Base-by-base conservation (phyloP, 179 eudicot species). In the Spergularia azorica region DNA sequence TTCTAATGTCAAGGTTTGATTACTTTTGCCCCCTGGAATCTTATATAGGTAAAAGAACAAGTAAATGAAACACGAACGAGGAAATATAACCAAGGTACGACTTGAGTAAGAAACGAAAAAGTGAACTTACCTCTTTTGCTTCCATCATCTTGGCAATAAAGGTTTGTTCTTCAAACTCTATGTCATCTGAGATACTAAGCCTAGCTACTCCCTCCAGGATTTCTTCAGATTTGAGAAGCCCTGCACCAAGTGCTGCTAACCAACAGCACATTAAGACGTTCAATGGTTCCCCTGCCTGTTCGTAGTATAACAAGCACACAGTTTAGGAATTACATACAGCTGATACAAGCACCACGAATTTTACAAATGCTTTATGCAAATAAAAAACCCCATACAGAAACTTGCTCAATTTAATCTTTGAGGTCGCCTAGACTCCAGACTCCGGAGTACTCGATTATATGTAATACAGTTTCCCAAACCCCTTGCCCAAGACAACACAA, bases 221-320 rank as follows among this genome's bases (percentile, higher is more conserved):
- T 79, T 95, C 98, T 85, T 95, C 98, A 13, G 98, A 91, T 83
- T 93, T 95, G 26, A 95, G 95, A 79, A 95, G 85, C 51, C 97
- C 98, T 17, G 95, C 98, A 62, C 98, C 98, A 69, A 95, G 84
- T 56, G 98, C 97, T 26, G 97, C 98, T 80, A 95, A 71, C 98
- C 98, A 95, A 72, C 98, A 95, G 86, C 97, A 91, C 26, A 88
- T 54, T 58, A 95, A 81, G 63, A 95, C 97, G 75, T 95, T 81
- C 74, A 93, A 63, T 52, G 98, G 93, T 56, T 95, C 93, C 58
- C 95, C 97, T 79, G 88, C 78, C 93, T 89, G 70, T 71, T 72
- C 73, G 80, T 17, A 52, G 10, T 60, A 73, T 54, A 67, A 56
- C 63, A 56, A 16, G 26, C 6, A 51, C 73, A 74, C 61, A 71